Evolutionary conservation across 305 asterid genomes (phyloP), one percentile per base, ranked within the genome.

Genomic region (Plantago lanceolata): DNA sequence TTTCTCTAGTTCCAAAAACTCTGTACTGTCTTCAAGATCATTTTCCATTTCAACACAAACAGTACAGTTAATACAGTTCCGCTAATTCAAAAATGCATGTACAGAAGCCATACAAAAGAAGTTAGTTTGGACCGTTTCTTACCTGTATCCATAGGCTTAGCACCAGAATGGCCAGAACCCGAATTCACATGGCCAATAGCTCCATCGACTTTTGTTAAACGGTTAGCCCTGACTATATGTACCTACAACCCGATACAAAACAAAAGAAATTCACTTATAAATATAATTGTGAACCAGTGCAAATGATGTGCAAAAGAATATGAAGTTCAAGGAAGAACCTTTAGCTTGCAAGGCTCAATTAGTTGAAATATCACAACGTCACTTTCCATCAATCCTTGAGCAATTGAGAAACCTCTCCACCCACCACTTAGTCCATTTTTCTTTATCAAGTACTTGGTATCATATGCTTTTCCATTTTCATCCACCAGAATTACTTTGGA

Each of bases 391-490:
- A 80, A 73, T 19, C 64, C 50, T 59, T 82, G 83, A 5, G 69
- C 75, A 13, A 59, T 17, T 13, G 82, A 65, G 59, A 82, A 82
- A 19, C 80, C 78, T 74, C 77, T 83, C 93, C 96, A 87, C 45
- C 96, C 90, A 35, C 64, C 84, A 64, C 90, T 81, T 2, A 85
- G 71, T 51, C 85, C 86, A n/a, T n/a, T n/a, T n/a, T n/a, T n/a
- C n/a, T n/a, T n/a, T n/a, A n/a, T n/a, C n/a, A n/a, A n/a, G n/a
- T n/a, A n/a, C n/a, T n/a, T n/a, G n/a, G n/a, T n/a, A n/a, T n/a
- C n/a, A n/a, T n/a, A n/a, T n/a, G n/a, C n/a, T n/a, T n/a, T 13
- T 16, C 68, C 78, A 29, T 78, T 66, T 59, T 79, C 84, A 45
- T 69, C 82, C 62, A 74, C 78, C 74, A 84, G 77, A 43, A 76